Evolutionary conservation across 2,329 filamentous ascomycete genomes (phyloP), one percentile per base, ranked within the genome.

Genomic region (Epicoccum nigrum): DNA sequence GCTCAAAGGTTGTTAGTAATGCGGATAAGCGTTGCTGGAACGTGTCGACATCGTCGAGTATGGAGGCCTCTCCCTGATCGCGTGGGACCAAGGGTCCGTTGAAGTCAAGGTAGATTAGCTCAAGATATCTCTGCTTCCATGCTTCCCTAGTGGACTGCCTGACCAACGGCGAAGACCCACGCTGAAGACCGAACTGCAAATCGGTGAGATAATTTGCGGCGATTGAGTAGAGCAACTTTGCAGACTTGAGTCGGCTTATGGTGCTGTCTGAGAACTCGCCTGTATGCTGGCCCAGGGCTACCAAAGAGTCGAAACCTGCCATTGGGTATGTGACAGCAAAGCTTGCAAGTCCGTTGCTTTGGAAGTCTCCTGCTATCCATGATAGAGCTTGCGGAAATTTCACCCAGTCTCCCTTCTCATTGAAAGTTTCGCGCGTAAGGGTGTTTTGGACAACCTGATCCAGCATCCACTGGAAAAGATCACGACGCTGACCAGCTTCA

Each of bases 271-370:
- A 38, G 40, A 69, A 63, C 1, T 51, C 56, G 3, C 53, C 58
- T 23, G 56, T 58, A 11, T 51, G 51, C 30, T 45, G 32, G 5
- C 67, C 66, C 43, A 68, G 54, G 3, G 50, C 48, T 9, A 68
- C 2, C 0, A 72, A 56, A 17, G 58, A 63, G 27, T 51, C 51
- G 49, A 69, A 70, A 3, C 69, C 69, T 12, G 56, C 51, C 1
- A 55, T 43, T 2, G 69, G 69, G 35, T 72, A 72, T 9, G 66
- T 65, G 12, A 70, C 55, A 4, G 59, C 62, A 43, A 67, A 71
- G 49, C 67, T 68, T 28, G 67, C 58, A 11, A 70, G 55, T n/a
- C 59, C 55, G 15, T 64, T 56, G 8, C 19, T 45, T 16, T 63
- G 44, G 44, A 68, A 72, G 33, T 73, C 64, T 6, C 50, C 41